Base-by-base conservation (phyloP, 257 asterid species). In the Haberlea rhodopensis region DNA sequence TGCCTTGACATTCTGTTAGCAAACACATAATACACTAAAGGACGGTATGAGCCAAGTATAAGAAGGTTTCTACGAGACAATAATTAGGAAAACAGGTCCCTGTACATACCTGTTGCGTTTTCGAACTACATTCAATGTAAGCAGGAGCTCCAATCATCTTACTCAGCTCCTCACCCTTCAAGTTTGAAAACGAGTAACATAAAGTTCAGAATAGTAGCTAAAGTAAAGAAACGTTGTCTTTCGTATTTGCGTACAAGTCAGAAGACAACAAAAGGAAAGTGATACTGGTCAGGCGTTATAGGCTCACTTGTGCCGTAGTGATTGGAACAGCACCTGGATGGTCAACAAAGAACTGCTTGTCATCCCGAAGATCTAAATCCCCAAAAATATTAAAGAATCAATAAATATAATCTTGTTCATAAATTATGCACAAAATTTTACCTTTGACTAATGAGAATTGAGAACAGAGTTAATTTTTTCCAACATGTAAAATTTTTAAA, bases 241-340 rank as follows among this genome's bases (percentile, higher is more conserved):
- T 8, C 9, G 4, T 60, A 5, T 15, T 27, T 24, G 66, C 18
- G 13, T 15, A 45, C 15, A 40, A 54, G 29, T 40, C 9, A 16
- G 40, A 51, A 62, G 37, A 45, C 59, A 59, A 60, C 25, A 63
- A 54, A 51, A 40, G 65, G n/a, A 43, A 15, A 43, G 26, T 19
- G 53, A 65, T 18, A 46, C 58, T 23, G 70, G 28, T 43, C n/a
- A 45, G 61, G 67, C 57, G 40, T 32, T 18, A 5, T n/a, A 55
- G 57, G 55, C 69, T 67, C 74, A 88, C 97, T 88, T 90, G 97
- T 60, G 90, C 96, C 53, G 89, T 62, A 62, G 90, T 74, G 75
- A 91, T 91, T 65, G 96, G 94, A 53, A 81, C 94, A 71, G 97
- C 90, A 66, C 96, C 97, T 72, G 97, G 96, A 78, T 90, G 96